Base-by-base conservation (phyloP, 257 asterid species). In the Nicotiana benthamiana region DNA sequence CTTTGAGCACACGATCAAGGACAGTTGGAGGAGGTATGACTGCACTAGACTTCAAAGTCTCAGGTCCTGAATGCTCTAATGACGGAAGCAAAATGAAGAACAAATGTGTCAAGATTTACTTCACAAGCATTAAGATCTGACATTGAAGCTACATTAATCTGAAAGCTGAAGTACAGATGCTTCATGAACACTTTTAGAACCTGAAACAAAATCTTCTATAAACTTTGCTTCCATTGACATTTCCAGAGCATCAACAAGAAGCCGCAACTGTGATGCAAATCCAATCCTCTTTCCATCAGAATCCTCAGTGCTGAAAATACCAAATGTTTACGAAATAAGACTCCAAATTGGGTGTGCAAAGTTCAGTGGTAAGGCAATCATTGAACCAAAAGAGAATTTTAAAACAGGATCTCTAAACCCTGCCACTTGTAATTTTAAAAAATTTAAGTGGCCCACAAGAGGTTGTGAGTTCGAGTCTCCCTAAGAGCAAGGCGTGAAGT, bases 1-100 rank as follows among this genome's bases (percentile, higher is more conserved):
- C 97, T 86, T 92, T 94, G 26, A 94, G 93, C 85, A 94, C 97
- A 75, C 98, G 97, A 79, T 91, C 97, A 87, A 94, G 98, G 86
- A 94, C 97, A 40, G 98, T 94, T 24, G 97, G 98, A 26, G 97
- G 97, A 88, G 98, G 98, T 79, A 91, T 83, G 79, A 92, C 92
- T 70, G 91, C 93, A 81, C 95, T 86, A 60, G 97, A 90, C 89
- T 90, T 92, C 84, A 88, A 54, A 77, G 83, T 86, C 74, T 92
- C 95, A 56, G 95, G 83, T 86, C 92, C 94, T 61, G 92, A 80
- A 43, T 76, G 87, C 83, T 87, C 91, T 86, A 86, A 91, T 84
- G 88, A 80, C 85, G 84, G 20, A 56, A 79, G 83, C 62, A 75
- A 26, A 64, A 26, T 27, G 57, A 30, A 60, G n/a, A 30, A 46